phyloP scores from a whole-genome alignment of 345 rosid species.

The Lenwebbia sp. region DNA sequence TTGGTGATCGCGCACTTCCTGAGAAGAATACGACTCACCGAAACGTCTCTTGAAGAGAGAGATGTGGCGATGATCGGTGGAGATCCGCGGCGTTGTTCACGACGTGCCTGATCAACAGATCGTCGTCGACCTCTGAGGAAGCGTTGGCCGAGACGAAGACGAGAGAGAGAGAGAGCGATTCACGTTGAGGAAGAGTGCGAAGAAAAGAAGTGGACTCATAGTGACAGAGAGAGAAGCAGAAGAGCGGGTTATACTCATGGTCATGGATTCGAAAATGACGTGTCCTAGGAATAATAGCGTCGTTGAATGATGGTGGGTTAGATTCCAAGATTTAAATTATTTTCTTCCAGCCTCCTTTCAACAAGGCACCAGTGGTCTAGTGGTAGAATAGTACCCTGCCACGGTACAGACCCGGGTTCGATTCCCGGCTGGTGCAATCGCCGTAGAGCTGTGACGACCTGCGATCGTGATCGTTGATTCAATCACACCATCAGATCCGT shows the following conservation, averaged over 20 bases:
- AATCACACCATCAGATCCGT: neutral
- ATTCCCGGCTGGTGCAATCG: constrained; percentile 43
- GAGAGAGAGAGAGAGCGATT: constrained; percentile 6
- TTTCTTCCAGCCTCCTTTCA: fast-evolving
- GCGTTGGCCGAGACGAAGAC: constrained; percentile 3
- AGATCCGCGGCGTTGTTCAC: constrained; percentile 23
- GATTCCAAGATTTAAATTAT: fast-evolving
- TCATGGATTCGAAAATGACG: neutral
- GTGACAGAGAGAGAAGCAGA: too few relatives aligned
- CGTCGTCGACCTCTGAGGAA: constrained; percentile 10
- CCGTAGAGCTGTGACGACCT: neutral
- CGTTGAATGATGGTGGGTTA: neutral
- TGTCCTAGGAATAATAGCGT: neutral
- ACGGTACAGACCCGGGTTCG: constrained; percentile 78
- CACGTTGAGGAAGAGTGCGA: constrained; percentile 17
- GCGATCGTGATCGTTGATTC: neutral
- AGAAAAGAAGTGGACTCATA: neutral
- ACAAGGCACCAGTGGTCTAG: constrained; percentile 65
- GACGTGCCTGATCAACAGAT: constrained; percentile 64
- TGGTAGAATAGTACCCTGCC: constrained; percentile 82
- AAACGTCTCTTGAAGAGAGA: constrained; percentile 56
- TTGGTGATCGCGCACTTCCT: constrained; percentile 67
- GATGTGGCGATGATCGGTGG: constrained; percentile 51
- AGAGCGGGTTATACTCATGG: too few relatives aligned
- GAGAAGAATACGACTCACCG: constrained; percentile 48